Percentiles rank a stretch among this genome's conserved stretches.
Evolutionary conservation across 176 grass and related monocot species (phyloP).

Genomic region (Lolium perenne): DNA sequence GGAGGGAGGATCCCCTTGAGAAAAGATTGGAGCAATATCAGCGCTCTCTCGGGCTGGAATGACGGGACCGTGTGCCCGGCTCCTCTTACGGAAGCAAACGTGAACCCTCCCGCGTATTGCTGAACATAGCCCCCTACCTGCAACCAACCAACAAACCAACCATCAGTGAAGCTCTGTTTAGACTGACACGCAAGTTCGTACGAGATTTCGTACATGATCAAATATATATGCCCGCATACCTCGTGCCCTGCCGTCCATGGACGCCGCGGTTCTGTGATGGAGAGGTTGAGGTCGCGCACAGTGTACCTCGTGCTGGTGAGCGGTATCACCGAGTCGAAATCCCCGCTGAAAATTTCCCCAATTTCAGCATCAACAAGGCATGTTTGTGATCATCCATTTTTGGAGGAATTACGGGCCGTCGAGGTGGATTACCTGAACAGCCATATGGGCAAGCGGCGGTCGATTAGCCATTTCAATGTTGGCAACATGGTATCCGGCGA

Average conservation of each 20-base stretch:
- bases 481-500: neutral
- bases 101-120: slow-evolving; percentile 42
- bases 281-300: neutral
- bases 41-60: slow-evolving; percentile 48
- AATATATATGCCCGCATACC: neutral
- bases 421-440: neutral
- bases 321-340: neutral
- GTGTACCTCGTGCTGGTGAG: neutral
- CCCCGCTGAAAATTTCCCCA: neutral
- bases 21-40: slow-evolving; percentile 50
- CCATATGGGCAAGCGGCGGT: neutral
- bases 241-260: neutral
- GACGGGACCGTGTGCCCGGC: slow-evolving; percentile 47
- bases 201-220: neutral
- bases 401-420: neutral
- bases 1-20: slow-evolving; percentile 46
- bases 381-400: neutral
- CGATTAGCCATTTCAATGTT: neutral
- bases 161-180: neutral
- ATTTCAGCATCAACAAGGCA: neutral
- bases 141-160: neutral
- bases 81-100: slow-evolving; percentile 50
- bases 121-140: slow-evolving; percentile 49
- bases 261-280: neutral
- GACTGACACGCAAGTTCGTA: too few species aligned